Percentiles rank a stretch among this genome's conserved stretches.
These are phyloP conservation scores for Piedraia hortae DNA, from an alignment of 2,329 filamentous ascomycete species.

Conservation along the genomic window DNA sequence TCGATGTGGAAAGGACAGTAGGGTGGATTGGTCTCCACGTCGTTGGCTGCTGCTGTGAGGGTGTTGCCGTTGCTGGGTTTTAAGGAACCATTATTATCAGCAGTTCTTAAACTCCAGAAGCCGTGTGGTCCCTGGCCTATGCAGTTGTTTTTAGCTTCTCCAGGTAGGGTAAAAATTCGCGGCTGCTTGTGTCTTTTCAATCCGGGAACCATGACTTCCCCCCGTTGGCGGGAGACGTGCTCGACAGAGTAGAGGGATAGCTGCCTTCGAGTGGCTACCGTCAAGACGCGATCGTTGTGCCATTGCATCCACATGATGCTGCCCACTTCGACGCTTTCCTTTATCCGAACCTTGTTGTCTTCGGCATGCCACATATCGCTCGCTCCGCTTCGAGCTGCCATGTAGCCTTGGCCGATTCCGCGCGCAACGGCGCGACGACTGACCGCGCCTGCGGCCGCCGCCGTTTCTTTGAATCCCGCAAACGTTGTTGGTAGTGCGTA, in stretches of 20 bases:
- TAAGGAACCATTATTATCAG: slow-evolving; percentile 1
- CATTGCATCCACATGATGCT: slow-evolving; percentile 35
- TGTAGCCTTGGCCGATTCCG: slow-evolving; percentile 46
- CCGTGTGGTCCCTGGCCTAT: slow-evolving; percentile 10
- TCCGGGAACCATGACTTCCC: slow-evolving; percentile 24
- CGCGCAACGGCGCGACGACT: slow-evolving; percentile 45
- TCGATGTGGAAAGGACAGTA: slow-evolving; percentile 95
- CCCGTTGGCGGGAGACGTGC: slow-evolving; percentile 14
- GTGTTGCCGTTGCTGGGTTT: slow-evolving; percentile 1
- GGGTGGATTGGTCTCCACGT: slow-evolving; percentile 58
- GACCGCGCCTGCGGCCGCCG: slow-evolving; percentile 21
- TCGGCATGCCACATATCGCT: slow-evolving; percentile 45
- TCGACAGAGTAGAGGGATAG: slow-evolving; percentile 38
- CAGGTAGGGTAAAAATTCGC: slow-evolving; percentile 6
- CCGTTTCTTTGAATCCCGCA: slow-evolving; percentile 9
- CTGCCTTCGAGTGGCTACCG: slow-evolving; percentile 35
- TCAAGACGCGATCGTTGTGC: slow-evolving; percentile 30
- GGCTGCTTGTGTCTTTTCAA: slow-evolving; percentile 9
- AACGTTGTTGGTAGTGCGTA: slow-evolving; percentile 8
- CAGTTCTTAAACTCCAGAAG: slow-evolving; percentile 15
- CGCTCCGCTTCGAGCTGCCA: slow-evolving; percentile 39
- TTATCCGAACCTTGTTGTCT: slow-evolving; percentile 47
- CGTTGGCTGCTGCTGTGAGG: slow-evolving; percentile 1
- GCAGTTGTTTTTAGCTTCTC: slow-evolving; percentile 3
- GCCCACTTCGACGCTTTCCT: slow-evolving; percentile 19